These are phyloP conservation scores for Pseudopediastrum boryanum DNA, from an alignment of 139 green algal genomes.

Conservation along the genomic window DNA sequence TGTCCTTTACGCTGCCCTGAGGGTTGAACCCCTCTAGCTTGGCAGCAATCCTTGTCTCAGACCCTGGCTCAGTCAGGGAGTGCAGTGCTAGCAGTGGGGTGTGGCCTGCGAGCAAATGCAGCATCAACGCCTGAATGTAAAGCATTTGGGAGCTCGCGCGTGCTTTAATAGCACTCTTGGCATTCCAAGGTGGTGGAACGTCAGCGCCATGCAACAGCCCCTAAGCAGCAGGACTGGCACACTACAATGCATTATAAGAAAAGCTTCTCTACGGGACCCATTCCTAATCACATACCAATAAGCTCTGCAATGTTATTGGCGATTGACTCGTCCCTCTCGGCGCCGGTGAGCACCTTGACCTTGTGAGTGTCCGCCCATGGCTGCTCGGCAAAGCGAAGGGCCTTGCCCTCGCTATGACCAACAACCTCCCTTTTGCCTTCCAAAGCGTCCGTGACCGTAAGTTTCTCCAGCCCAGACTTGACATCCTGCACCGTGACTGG, in stretches of 20 bases:
- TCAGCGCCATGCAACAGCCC: too few relatives aligned
- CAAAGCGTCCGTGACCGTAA: too few relatives aligned
- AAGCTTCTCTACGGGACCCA: too few relatives aligned
- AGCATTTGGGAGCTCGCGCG: too few relatives aligned
- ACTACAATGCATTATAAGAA: too few relatives aligned
- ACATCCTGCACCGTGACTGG: too few relatives aligned
- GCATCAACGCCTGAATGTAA: not conserved
- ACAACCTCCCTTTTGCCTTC: too few relatives aligned
- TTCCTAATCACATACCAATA: constrained; percentile 37
- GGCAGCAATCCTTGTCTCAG: constrained; percentile 70
- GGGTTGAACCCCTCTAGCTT: constrained; percentile 93
- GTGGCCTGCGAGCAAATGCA: constrained; percentile 36
- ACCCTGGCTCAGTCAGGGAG: constrained; percentile 66
- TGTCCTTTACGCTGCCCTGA: constrained; percentile 75
- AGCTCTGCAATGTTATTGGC: constrained; percentile 67
- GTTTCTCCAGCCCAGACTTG: too few relatives aligned
- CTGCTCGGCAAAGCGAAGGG: not conserved
- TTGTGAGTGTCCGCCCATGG: constrained; percentile 1
- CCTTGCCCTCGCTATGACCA: too few relatives aligned
- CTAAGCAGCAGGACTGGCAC: too few relatives aligned
- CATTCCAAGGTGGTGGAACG: too few relatives aligned
- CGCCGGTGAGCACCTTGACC: not conserved
- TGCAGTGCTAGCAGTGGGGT: constrained; percentile 88
- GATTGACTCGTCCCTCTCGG: not conserved
- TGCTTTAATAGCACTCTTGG: too few relatives aligned